These are phyloP conservation scores for Cryptococcus maquisensis DNA, from an alignment of 1,284 basidiomycete genomes.

Conservation along the genomic window DNA sequence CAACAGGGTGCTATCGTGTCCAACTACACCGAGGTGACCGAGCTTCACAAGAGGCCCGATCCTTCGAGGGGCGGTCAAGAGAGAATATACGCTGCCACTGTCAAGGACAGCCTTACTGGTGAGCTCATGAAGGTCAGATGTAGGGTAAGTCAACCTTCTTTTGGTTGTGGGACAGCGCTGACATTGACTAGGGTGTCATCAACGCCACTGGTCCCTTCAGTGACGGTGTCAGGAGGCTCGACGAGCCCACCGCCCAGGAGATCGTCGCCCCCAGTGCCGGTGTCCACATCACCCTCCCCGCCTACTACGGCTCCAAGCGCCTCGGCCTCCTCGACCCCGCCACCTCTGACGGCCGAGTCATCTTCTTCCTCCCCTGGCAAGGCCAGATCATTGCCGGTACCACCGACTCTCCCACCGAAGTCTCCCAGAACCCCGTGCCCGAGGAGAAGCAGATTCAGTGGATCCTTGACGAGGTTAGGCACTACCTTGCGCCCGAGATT, in stretches of 20 bases:
- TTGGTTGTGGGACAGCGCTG: neutral
- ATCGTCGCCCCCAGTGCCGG: slow-evolving; percentile 92
- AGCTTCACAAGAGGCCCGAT: slow-evolving; percentile 64
- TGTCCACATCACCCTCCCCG: slow-evolving; percentile 93
- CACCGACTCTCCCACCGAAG: slow-evolving; percentile 78
- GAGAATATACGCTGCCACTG: slow-evolving; percentile 69
- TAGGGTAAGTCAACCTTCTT: slow-evolving; percentile 59
- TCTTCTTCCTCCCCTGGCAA: slow-evolving; percentile 99
- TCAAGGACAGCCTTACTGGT: slow-evolving; percentile 80
- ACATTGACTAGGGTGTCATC: slow-evolving; percentile 65
- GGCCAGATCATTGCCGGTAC: slow-evolving; percentile 97
- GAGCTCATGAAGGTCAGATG: slow-evolving; percentile 77
- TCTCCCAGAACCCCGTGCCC: slow-evolving; percentile 75
- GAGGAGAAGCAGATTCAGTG: slow-evolving; percentile 93
- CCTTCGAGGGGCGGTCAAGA: slow-evolving; percentile 51
- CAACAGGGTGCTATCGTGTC: slow-evolving; percentile 84
- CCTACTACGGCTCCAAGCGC: slow-evolving; percentile 90
- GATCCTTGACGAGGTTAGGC: slow-evolving; percentile 81
- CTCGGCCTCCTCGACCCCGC: slow-evolving; percentile 96
- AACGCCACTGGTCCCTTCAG: slow-evolving; percentile 96
- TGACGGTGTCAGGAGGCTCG: slow-evolving; percentile 80
- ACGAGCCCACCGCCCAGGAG: slow-evolving; percentile 73
- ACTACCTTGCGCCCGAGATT: slow-evolving; percentile 88
- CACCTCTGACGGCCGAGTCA: slow-evolving; percentile 93
- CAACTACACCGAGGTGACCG: slow-evolving; percentile 85